Base-by-base conservation (phyloP, 1,139 yeast species). In the Protomyces macrosporus region DNA sequence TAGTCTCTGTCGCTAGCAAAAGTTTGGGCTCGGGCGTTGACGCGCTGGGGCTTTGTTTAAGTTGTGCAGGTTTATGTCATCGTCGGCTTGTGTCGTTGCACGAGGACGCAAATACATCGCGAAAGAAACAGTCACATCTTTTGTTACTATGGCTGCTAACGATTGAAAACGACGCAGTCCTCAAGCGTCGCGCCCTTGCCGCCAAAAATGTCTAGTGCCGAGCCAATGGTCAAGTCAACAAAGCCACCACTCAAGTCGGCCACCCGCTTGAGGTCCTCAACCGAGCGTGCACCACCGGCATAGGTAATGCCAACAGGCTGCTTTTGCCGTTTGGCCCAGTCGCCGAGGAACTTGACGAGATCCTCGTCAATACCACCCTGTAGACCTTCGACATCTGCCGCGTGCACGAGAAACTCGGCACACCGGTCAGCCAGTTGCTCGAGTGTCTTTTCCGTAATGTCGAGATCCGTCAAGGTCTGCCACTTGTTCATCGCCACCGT, bases 361-460 rank as follows among this genome's bases (percentile, higher is more conserved):
- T 84, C 81, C 71, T 85, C 85, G 71, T 93, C 98, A 53, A 93
- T 88, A 0, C 99, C 99, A 53, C 84, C 82, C 73, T 98, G 93
- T 34, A 93, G 79, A 0, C 99, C 99, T 75, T 93, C 99, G 2
- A 93, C 98, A 74, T 93, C 98, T 0, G 98, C 99, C 3, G 98
- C 98, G 75, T 93, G 99, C 34, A 93, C 86, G 66, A 93, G 77
- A 71, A 91, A 88, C 75, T 93, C 98, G 68, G 84, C 82, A 71
- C 98, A 89, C 74, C 86, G 88, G 59, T 78, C 65, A 12, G 87
- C 76, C 45, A 93, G 80, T 63, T 75, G 68, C 4, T 70, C 73
- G 64, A 93, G 80, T 37, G 88, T 82, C 37, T 81, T 82, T 51
- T 74, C 73, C 60, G 79, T 78, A 63, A 93, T 78, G 63, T 76